These are phyloP conservation scores for Aspergillus versicolor DNA, from an alignment of 2,329 filamentous ascomycete genomes.

Conservation along the genomic window DNA sequence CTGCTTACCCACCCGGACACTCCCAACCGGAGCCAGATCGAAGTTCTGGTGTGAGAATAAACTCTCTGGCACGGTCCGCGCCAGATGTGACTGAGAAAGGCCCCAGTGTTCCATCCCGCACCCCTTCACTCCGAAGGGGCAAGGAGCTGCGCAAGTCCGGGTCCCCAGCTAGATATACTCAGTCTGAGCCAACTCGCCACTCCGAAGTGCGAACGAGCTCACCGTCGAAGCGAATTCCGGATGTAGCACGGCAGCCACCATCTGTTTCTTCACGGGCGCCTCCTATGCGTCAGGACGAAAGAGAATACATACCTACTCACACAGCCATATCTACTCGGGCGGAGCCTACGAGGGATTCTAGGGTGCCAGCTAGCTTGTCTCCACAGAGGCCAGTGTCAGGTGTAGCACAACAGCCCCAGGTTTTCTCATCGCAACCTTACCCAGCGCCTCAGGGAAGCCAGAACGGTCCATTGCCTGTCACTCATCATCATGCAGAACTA, in stretches of 20 bases:
- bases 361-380: not conserved
- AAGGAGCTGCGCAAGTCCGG: not conserved
- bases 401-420: not conserved
- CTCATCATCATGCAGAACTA: not conserved
- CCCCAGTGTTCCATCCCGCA: not conserved
- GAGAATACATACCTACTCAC: not conserved
- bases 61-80: not conserved
- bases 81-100: not conserved
- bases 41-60: not conserved
- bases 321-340: not conserved
- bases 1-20: not conserved
- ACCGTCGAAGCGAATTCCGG: not conserved
- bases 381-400: not conserved
- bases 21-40: conserved; percentile 1
- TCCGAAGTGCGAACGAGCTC: not conserved
- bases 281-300: not conserved
- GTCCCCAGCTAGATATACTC: not conserved
- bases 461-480: not conserved
- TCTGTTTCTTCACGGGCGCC: not conserved
- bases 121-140: not conserved
- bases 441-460: not conserved
- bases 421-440: not conserved
- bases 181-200: not conserved
- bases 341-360: not conserved
- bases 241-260: not conserved